Percentiles rank a stretch among this genome's conserved stretches.
These are phyloP conservation scores for Nitzschia palea DNA, from an alignment of 108 stramenopile genomes.

Conservation along the genomic window DNA sequence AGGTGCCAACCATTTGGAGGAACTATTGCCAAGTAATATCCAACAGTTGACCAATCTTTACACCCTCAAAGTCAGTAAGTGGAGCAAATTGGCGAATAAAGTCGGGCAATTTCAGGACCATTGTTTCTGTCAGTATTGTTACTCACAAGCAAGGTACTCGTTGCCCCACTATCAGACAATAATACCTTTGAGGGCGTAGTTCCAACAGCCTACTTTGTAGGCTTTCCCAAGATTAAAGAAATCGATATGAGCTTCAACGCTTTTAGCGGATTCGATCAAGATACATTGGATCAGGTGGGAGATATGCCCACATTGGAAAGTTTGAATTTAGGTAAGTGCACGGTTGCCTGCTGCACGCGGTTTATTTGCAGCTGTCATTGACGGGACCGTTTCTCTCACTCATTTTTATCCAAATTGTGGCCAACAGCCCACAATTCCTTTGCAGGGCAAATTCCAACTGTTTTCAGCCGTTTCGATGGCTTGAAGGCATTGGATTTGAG, in stretches of 20 bases:
- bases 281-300: background rate
- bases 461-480: background rate
- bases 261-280: constrained; percentile 3
- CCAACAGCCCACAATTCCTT: background rate
- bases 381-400: background rate
- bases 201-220: constrained; percentile 3
- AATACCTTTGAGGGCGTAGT: constrained; percentile 4
- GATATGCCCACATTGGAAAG: background rate
- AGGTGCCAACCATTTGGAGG: background rate
- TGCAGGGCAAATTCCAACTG: background rate
- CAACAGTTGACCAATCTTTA: constrained; percentile 5
- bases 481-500: constrained; percentile 6
- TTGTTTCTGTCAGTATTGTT: background rate
- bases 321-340: constrained; percentile 3
- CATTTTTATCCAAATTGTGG: background rate
- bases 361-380: background rate
- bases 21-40: constrained; percentile 9
- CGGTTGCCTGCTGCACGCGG: background rate
- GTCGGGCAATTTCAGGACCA: background rate
- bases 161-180: background rate
- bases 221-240: background rate
- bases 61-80: constrained; percentile 10
- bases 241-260: constrained; percentile 5
- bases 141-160: background rate
- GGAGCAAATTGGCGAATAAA: background rate